Base-by-base conservation (phyloP, 2,329 filamentous ascomycete genomes). In the Trichoderma guizhouense region DNA sequence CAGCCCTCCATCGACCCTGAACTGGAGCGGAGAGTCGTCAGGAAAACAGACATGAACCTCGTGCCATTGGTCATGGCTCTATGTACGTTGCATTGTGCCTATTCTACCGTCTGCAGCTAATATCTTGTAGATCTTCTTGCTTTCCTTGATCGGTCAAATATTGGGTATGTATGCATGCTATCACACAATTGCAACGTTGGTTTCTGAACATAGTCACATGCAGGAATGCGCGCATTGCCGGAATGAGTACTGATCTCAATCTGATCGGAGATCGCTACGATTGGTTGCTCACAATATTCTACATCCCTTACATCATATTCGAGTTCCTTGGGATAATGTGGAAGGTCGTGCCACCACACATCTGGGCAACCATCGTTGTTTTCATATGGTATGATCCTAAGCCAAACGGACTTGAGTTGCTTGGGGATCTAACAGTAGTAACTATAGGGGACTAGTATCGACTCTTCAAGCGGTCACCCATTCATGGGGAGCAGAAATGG, bases 271-370 rank as follows among this genome's bases (percentile, higher is more conserved):
- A 69, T n/a, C 69, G 75, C 7, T 78, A 76, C 60, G 69, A 73
- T 5, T 78, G 76, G 77, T 64, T 78, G 1, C 74, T 77, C n/a
- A 76, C 76, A 12, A 71, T 75, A 2, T 78, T 78, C 30, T 78
- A 78, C 58, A 76, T 77, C 36, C 73, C 73, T 30, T 77, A 78
- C 58, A 74, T 78, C 26, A 32, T 73, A 5, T 76, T 76, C 18
- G 77, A 77, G 63, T 77, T 74, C 55, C 71, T 74, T 8, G 75
- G 28, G 28, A 65, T 78, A 21, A 63, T 78, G 43, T 78, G 76
- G 74, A 76, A 75, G 55, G 65, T 77, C 18, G 57, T 77, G 4
- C 76, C 77, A 32, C 75, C 77, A 7, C 73, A 73, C 34, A 69
- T 68, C 7, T 77, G 74, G 71, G 75, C 75, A n/a, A 72, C 76